Evolutionary conservation across 495 filamentous ascomycete genomes (phyloP), one percentile per base, ranked within the genome.

Genomic region (Neurospora hispaniola): DNA sequence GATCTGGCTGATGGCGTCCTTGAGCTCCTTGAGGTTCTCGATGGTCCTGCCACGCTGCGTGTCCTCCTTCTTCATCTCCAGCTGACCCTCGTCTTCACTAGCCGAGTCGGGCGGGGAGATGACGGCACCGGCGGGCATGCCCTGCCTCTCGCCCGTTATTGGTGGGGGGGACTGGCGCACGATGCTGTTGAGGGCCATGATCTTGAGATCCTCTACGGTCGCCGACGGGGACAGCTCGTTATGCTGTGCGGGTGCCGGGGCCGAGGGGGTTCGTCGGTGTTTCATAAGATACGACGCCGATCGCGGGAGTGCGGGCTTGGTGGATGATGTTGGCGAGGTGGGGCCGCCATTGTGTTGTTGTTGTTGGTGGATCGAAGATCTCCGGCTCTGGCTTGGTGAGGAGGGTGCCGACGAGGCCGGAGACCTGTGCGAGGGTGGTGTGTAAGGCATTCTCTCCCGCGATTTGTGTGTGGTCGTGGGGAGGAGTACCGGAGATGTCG

Each of bases 41-140:
- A 90, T 83, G 54, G 86, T 83, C 72, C 89, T 86, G 43, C 84
- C 85, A 71, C 74, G 76, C 9, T 12, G 46, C 18, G 54, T 8
- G 12, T 66, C 54, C 14, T 35, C 54, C 54, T 66, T 59, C 23
- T 59, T 66, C 27, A 35, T 66, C 4, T 66, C 54, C 54, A 66
- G 11, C 14, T 77, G 70, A 18, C 79, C 78, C 77, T 81, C 86
- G 76, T 97, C 94, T 80, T 99, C 96, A 79, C 93, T 93, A 43
- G 86, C 85, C 12, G 95, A 97, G 71, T 97, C 94, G 1, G 94
- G 94, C 27, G 94, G 94, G 4, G 94, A 96, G 35, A 94, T 90
- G 69, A 96, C 85, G 44, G 93, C 93, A 70, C 91, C 93, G 43
- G 89, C 87, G 42, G 93, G 93, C 80, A 97, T 93, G 48, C 84